Conservation (phyloP, 2,329 filamentous ascomycete genomes). For the Colletotrichum chlorophyti region DNA sequence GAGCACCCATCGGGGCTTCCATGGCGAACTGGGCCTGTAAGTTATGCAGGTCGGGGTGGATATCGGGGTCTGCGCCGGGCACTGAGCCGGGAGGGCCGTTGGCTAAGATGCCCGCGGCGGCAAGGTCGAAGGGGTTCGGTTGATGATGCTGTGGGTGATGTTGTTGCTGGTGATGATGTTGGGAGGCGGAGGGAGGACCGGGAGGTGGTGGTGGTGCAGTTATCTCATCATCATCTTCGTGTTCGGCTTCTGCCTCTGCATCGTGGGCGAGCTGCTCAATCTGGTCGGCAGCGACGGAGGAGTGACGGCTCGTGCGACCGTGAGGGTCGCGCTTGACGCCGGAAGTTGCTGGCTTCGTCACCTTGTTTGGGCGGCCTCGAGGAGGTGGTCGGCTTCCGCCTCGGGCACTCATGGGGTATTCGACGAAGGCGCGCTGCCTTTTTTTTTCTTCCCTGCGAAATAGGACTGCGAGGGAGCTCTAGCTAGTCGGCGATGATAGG, state of each 20-base stretch:
- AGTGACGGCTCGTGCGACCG: constrained; percentile 37
- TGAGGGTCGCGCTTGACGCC: constrained; percentile 21
- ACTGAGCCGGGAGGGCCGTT: constrained; percentile 34
- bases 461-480: constrained; percentile 26
- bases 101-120: constrained; percentile 39
- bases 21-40: constrained; percentile 32
- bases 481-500: constrained; percentile 15
- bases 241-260: constrained; percentile 32
- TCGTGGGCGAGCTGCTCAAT: constrained; percentile 37
- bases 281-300: constrained; percentile 40
- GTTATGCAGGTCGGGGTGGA: constrained; percentile 36
- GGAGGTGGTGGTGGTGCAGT: constrained; percentile 7
- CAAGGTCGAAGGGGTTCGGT: constrained; percentile 37
- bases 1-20: constrained; percentile 31
- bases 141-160: constrained; percentile 32
- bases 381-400: constrained; percentile 34
- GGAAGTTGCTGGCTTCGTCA: constrained; percentile 45
- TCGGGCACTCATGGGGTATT: constrained; percentile 28
- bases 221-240: constrained; percentile 27
- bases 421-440: not conserved
- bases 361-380: constrained; percentile 50
- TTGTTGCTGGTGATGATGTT: constrained; percentile 13
- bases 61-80: constrained; percentile 30
- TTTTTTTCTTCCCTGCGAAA: constrained; percentile 17
- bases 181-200: constrained; percentile 1